phyloP scores from a whole-genome alignment of 2,329 filamentous ascomycete genomes.

The Fusarium tricinctum region DNA sequence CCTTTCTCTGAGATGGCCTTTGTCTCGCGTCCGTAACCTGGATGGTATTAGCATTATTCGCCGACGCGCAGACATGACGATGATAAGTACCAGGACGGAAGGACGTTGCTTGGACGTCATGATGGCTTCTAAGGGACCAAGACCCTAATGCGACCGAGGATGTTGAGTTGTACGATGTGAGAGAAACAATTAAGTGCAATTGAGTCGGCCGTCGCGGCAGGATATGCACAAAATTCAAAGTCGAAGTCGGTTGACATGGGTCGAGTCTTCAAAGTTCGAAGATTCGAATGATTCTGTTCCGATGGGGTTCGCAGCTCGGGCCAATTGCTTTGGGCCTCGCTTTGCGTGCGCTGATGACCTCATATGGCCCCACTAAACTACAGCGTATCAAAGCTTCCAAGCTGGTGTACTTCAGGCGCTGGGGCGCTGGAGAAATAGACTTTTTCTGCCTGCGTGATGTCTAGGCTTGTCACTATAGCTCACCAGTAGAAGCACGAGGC shows the following conservation, averaged over 20 bases:
- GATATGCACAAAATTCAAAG: conserved; percentile 12
- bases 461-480: not conserved
- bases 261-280: conserved; percentile 24
- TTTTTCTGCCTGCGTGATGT: not conserved
- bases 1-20: conserved; percentile 52
- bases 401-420: not conserved
- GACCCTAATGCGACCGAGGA: not conserved
- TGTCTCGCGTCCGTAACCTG: conserved; percentile 59
- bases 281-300: conserved; percentile 42
- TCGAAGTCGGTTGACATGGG: conserved; percentile 23
- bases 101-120: conserved; percentile 67
- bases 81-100: conserved; percentile 69
- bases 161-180: not conserved
- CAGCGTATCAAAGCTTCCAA: conserved; percentile 17
- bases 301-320: conserved; percentile 36
- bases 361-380: conserved; percentile 48
- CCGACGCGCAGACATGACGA: conserved; percentile 28
- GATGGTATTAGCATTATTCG: conserved; percentile 33
- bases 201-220: conserved; percentile 5
- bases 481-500: conserved; percentile 4
- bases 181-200: not conserved
- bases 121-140: conserved; percentile 17
- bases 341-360: conserved; percentile 46
- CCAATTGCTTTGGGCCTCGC: conserved; percentile 43
- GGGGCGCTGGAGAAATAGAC: too few relatives aligned